A percentile compares a stretch with the other conserved stretches of the same genome.
phyloP scores from a whole-genome alignment of 352 stramenopile species.

The Globisporangium uncinulatum region DNA sequence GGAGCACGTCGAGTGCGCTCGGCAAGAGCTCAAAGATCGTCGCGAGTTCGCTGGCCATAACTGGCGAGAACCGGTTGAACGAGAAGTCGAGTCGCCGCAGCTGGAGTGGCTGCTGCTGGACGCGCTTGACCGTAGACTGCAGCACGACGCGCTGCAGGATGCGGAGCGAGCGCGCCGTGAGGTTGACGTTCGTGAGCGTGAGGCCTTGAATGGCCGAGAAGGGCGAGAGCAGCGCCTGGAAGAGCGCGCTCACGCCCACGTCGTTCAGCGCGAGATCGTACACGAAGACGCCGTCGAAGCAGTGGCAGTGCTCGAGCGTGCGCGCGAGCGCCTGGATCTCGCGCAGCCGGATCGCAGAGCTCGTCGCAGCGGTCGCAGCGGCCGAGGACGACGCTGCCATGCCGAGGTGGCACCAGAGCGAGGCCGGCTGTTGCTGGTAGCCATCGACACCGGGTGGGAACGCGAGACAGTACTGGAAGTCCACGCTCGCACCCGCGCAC shows the following conservation, averaged over 20 bases:
- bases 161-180: constrained; percentile 31
- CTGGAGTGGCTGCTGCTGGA: constrained; percentile 11
- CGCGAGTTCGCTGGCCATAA: constrained; percentile 42
- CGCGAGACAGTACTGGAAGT: constrained; percentile 61
- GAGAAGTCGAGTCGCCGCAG: constrained; percentile 55
- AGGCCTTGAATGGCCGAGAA: constrained; percentile 32
- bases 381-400: neutral
- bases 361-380: neutral
- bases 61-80: constrained; percentile 51
- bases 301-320: constrained; percentile 32
- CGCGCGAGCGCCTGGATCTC: constrained; percentile 43
- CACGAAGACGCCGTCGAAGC: constrained; percentile 43
- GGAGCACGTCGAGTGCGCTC: constrained; percentile 41
- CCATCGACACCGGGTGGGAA: constrained; percentile 24
- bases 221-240: constrained; percentile 39
- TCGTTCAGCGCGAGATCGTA: constrained; percentile 39
- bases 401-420: neutral
- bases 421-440: constrained; percentile 17
- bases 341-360: constrained; percentile 20
- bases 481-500: constrained; percentile 40
- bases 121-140: constrained; percentile 42
- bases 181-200: constrained; percentile 38
- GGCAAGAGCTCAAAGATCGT: constrained; percentile 44
- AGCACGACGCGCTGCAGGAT: constrained; percentile 51
- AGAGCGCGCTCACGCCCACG: constrained; percentile 36